Evolutionary conservation across 148 eudicot genomes (phyloP), one percentile per base, ranked within the genome.

Genomic region (Chenopodium suecicum): DNA sequence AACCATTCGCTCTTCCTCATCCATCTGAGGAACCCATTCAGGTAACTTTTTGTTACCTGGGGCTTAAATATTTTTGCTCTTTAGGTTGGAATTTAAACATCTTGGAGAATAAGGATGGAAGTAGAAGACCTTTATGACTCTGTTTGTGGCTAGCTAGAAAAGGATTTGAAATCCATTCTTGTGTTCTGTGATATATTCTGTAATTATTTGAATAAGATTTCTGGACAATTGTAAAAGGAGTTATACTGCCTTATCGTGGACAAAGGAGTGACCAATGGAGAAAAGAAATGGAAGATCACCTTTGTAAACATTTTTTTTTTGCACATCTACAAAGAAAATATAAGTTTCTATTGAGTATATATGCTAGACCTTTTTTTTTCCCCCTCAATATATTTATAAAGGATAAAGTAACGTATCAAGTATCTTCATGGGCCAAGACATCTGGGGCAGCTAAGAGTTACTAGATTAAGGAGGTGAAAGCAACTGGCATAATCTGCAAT

Each of bases 1-100:
- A 95, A 89, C 99, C 99, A 63, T 87, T 95, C 52, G 98, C 99
- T 46, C 94, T 95, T 77, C 98, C 98, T 81, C 98, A 95, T 89
- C 99, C 98, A 60, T 92, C 97, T 41, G 99, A 95, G 87, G 99
- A 95, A 66, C 94, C 97, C 64, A 89, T 95, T 78, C 98, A 93
- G 84, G 99, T 95, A 87, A 41, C 14, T 14, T 34, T 25, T 54
- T 37, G 25, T 41, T 50, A 44, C 54, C 27, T 14, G 44, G 25
- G 52, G 14, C 16, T 67, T 22, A 14, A 4, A 2, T 68, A 47
- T 20, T 70, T 34, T 62, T 64, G 17, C 64, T 64, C 10, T 19
- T 67, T 65, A 22, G 4, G 29, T 23, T 22, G 31, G 52, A 5
- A 20, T 10, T 73, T 17, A 41, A 73, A 48, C 9, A 22, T 23